Conservation (phyloP, 345 rosid genomes). For the Cardamine chenopodiifolia region DNA sequence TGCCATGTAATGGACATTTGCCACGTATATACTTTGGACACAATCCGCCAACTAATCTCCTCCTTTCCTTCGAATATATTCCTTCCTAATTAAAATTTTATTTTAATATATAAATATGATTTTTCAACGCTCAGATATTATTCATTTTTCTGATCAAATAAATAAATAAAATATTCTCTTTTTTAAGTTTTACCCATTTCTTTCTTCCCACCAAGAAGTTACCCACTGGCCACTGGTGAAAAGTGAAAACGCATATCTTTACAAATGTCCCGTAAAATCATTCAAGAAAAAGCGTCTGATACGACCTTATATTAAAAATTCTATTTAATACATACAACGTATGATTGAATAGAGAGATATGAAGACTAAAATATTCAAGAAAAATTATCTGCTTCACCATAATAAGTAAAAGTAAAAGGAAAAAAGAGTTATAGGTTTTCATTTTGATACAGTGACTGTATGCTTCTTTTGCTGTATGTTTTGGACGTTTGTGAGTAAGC, state of each 20-base stretch:
- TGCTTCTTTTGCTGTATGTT: conserved; percentile 30
- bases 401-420: conserved; percentile 33
- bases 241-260: conserved; percentile 18
- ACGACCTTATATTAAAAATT: neutral
- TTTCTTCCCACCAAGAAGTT: conserved; percentile 36
- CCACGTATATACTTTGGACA: conserved; percentile 39
- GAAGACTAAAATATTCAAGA: neutral
- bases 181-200: neutral
- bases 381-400: conserved; percentile 21
- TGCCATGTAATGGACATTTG: conserved; percentile 34
- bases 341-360: conserved; percentile 12
- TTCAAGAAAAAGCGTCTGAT: conserved; percentile 23
- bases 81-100: conserved; percentile 1
- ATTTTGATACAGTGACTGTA: conserved; percentile 11
- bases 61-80: conserved; percentile 36
- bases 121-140: neutral
- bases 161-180: neutral
- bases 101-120: neutral
- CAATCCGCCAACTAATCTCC: conserved; percentile 9
- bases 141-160: neutral
- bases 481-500: conserved; percentile 38
- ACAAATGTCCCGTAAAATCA: conserved; percentile 40
- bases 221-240: conserved; percentile 26
- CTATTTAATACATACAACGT: conserved; percentile 9
- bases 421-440: conserved; percentile 15